These are phyloP conservation scores for Akebia trifoliata DNA, from an alignment of 164 flowering plant species.

Conservation along the genomic window DNA sequence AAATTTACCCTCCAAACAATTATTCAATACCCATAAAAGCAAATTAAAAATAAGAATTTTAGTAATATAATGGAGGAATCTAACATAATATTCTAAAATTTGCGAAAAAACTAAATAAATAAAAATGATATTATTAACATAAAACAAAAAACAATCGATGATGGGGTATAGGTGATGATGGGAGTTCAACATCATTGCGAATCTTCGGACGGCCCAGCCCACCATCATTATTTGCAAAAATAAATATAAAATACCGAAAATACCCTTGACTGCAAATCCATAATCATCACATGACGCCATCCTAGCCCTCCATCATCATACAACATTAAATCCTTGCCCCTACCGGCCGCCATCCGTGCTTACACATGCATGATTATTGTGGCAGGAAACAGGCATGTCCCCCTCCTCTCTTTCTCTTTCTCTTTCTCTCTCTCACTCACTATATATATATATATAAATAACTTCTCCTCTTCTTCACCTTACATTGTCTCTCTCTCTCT, in stretches of 20 bases:
- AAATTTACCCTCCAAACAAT: no score
- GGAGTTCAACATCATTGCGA: constrained; percentile 76
- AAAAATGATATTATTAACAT: constrained; percentile 8
- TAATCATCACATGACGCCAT: constrained; percentile 70
- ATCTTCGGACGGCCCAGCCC: constrained; percentile 73
- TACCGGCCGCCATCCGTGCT: constrained; percentile 48
- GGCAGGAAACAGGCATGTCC: no score
- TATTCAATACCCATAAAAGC: no score
- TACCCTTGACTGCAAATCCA: constrained; percentile 9
- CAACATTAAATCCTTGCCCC: constrained; percentile 47
- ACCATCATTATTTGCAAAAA: constrained; percentile 50
- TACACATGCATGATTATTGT: constrained; percentile 86
- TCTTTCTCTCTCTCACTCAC: constrained; percentile 9
- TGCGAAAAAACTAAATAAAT: no score
- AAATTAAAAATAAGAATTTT: no score
- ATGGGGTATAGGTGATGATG: constrained; percentile 16
- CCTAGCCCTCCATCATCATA: constrained; percentile 8
- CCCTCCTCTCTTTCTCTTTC: constrained; percentile 7
- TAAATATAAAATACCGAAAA: constrained; percentile 1
- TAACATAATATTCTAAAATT: no score
- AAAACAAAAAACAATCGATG: constrained; percentile 46
- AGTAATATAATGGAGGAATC: no score
- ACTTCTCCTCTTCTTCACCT: background rate
- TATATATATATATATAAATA: no score
- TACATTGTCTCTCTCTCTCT: no score